Percentiles rank a stretch among this genome's conserved stretches.
Conservation (phyloP, 2,329 filamentous ascomycete genomes). For the Cladophialophora carrionii region DNA sequence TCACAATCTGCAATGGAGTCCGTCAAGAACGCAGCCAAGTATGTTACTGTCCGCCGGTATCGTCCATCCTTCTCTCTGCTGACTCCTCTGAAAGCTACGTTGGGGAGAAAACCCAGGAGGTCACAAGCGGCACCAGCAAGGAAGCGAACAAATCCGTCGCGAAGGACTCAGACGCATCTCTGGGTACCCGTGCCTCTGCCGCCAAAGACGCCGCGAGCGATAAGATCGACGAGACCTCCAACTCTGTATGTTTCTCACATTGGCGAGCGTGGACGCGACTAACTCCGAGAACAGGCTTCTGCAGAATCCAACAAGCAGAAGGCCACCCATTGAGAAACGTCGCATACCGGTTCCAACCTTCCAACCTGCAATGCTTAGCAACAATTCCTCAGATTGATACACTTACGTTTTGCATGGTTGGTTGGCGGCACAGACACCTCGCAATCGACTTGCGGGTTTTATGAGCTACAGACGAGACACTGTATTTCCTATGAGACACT, state of each 20-base stretch:
- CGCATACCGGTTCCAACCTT: no score
- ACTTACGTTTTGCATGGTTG: constrained; percentile 14
- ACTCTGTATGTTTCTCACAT: constrained; percentile 25
- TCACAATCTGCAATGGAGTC: neutral
- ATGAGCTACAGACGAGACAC: constrained; percentile 21
- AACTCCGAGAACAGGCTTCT: constrained; percentile 31
- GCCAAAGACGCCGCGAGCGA: constrained; percentile 57
- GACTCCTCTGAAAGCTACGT: constrained; percentile 68
- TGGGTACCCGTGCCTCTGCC: constrained; percentile 60
- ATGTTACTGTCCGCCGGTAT: neutral
- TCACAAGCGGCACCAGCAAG: constrained; percentile 60
- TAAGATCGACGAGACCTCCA: constrained; percentile 55
- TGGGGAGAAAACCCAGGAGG: constrained; percentile 65
- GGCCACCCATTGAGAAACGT: constrained; percentile 36
- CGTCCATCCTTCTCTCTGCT: constrained; percentile 1
- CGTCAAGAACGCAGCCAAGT: neutral
- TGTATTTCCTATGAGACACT: constrained; percentile 22
- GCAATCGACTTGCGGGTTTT: constrained; percentile 19
- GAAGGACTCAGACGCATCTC: constrained; percentile 60
- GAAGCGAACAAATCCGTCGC: constrained; percentile 70
- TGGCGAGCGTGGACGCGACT: constrained; percentile 5
- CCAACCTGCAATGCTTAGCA: constrained; percentile 18
- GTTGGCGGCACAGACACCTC: constrained; percentile 16
- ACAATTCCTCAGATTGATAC: constrained; percentile 23
- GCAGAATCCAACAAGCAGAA: constrained; percentile 38